Conservation (phyloP, 2,329 filamentous ascomycete species). For the Pseudocercospora eumusae region DNA sequence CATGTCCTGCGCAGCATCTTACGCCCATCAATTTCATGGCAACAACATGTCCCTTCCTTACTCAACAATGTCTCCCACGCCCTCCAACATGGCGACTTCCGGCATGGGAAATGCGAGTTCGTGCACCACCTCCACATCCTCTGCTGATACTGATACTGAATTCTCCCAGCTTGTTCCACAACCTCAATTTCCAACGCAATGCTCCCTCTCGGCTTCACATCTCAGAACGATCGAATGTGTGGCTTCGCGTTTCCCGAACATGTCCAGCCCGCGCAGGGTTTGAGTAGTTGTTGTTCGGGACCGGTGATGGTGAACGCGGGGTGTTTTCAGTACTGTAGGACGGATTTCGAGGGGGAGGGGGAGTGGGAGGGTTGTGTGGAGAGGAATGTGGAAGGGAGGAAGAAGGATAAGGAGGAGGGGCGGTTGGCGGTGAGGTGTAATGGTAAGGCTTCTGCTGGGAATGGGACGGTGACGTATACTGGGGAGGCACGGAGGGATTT, state of each 20-base stretch:
- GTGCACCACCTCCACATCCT: not conserved
- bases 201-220: not conserved
- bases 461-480: not conserved
- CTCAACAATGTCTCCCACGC: not conserved
- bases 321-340: constrained; percentile 21
- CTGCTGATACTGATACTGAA: no score
- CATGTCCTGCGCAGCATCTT: not conserved
- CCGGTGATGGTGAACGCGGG: constrained; percentile 17
- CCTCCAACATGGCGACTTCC: not conserved
- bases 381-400: constrained; percentile 5
- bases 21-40: not conserved
- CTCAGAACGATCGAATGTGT: constrained; percentile 3
- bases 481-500: not conserved
- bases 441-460: not conserved
- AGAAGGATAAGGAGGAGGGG: no score
- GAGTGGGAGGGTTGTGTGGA: constrained; percentile 13
- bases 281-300: constrained; percentile 13
- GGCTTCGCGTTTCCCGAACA: constrained; percentile 13
- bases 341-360: not conserved
- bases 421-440: constrained; percentile 10
- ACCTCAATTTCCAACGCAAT: not conserved
- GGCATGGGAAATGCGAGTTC: not conserved
- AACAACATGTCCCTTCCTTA: constrained; percentile 15
- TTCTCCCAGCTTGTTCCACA: not conserved
- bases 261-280: not conserved